These are phyloP conservation scores for Alnus glutinosa DNA, from an alignment of 306 rosid genomes.

Conservation along the genomic window DNA sequence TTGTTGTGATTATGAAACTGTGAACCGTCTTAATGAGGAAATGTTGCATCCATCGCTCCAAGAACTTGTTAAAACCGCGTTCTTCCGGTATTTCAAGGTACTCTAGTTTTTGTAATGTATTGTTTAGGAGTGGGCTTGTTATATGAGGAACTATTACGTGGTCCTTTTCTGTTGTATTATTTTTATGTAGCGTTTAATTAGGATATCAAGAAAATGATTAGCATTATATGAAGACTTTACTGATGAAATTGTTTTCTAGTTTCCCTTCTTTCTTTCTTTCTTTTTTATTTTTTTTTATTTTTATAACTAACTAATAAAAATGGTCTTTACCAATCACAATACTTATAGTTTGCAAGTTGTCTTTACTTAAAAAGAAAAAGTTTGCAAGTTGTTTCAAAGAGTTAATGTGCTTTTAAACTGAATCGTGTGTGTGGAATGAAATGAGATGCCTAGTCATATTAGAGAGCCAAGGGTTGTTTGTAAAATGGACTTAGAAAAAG, in stretches of 20 bases:
- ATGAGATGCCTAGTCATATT: background rate
- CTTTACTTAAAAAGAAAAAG: no score
- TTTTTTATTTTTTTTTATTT: no score
- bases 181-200: background rate
- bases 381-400: background rate
- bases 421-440: background rate
- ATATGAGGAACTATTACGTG: slow-evolving; percentile 3
- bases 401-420: background rate
- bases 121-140: slow-evolving; percentile 11
- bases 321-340: background rate
- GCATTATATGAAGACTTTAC: background rate
- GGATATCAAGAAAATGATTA: background rate
- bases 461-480: no score
- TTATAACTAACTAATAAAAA: no score
- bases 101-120: slow-evolving; percentile 5
- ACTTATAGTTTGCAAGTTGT: background rate
- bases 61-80: slow-evolving; percentile 60
- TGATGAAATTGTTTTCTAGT: background rate
- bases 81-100: slow-evolving; percentile 72
- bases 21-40: slow-evolving; percentile 50
- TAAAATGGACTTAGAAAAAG: no score
- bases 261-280: no score
- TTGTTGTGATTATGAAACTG: slow-evolving; percentile 70
- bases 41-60: slow-evolving; percentile 58
- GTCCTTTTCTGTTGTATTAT: background rate